phyloP scores from a whole-genome alignment of 345 rosid genomes.

The Litchi chinensis region DNA sequence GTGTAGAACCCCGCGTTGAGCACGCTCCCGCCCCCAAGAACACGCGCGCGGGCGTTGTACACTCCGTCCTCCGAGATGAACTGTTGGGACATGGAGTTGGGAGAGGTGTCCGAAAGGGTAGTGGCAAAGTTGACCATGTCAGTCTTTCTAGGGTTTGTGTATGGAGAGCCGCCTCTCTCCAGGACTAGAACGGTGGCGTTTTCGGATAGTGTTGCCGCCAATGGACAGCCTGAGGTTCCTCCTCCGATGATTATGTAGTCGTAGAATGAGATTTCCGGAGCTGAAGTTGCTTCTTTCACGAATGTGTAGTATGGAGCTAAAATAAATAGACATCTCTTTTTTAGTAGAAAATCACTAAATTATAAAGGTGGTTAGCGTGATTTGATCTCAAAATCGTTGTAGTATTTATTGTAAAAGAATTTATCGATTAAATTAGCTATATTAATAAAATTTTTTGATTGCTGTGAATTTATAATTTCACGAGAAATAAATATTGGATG shows the following conservation, averaged over 20 bases:
- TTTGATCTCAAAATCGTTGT: background rate
- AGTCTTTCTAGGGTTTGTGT: slow-evolving; percentile 45
- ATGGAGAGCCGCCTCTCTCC: slow-evolving; percentile 82
- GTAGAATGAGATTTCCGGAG: slow-evolving; percentile 45
- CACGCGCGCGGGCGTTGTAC: slow-evolving; percentile 72
- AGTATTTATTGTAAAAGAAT: no score
- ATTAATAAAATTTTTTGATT: no score
- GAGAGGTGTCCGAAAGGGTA: slow-evolving; percentile 47
- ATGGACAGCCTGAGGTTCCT: slow-evolving; percentile 83
- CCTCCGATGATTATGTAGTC: slow-evolving; percentile 88
- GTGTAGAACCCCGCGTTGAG: slow-evolving; percentile 84
- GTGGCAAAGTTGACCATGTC: slow-evolving; percentile 44
- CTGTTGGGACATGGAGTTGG: slow-evolving; percentile 56
- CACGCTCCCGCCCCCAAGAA: slow-evolving; percentile 84
- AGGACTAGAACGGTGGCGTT: slow-evolving; percentile 68
- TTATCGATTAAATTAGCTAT: background rate
- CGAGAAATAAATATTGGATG: no score
- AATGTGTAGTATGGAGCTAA: slow-evolving; percentile 61
- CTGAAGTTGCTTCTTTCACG: slow-evolving; percentile 58
- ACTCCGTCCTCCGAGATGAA: slow-evolving; percentile 85
- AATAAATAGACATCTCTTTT: background rate
- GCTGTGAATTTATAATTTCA: no score
- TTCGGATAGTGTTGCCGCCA: slow-evolving; percentile 75
- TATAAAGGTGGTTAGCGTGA: background rate
- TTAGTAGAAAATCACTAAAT: background rate